Conservation (phyloP, 768 basidiomycete species). For the Rhodotorula sphaerocarpa region DNA sequence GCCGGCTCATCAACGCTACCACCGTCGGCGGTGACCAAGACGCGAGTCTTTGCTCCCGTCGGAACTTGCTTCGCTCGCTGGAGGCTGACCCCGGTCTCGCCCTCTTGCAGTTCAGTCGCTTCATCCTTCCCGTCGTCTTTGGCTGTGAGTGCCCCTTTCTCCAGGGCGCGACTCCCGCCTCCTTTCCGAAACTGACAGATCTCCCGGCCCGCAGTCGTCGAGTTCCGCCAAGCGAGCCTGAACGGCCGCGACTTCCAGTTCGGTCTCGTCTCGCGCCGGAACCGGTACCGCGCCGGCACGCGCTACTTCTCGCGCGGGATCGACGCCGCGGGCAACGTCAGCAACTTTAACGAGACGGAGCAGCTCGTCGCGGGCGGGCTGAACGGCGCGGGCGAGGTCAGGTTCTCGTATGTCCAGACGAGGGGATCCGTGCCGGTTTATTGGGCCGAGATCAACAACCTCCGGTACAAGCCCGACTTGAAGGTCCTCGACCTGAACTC, state of each 20-base stretch:
- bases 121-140: slow-evolving; percentile 85
- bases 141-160: slow-evolving; percentile 61
- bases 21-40: slow-evolving; percentile 54
- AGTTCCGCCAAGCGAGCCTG: slow-evolving; percentile 64
- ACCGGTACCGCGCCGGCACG: slow-evolving; percentile 87
- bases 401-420: slow-evolving; percentile 80
- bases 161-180: background rate
- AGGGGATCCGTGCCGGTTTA: slow-evolving; percentile 88
- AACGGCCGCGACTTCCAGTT: slow-evolving; percentile 72
- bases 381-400: slow-evolving; percentile 40
- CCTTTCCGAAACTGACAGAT: slow-evolving; percentile 6
- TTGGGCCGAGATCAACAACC: slow-evolving; percentile 92
- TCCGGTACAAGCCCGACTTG: slow-evolving; percentile 91
- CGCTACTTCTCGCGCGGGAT: slow-evolving; percentile 94
- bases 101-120: slow-evolving; percentile 61
- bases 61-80: background rate
- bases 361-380: slow-evolving; percentile 66
- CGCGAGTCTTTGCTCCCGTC: slow-evolving; percentile 48
- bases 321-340: slow-evolving; percentile 77
- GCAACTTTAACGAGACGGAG: slow-evolving; percentile 98
- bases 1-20: slow-evolving; percentile 55
- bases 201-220: slow-evolving; percentile 58
- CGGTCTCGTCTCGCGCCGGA: slow-evolving; percentile 83
- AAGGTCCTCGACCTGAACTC: slow-evolving; percentile 88
- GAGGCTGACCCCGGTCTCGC: background rate